These are phyloP conservation scores for Firmiana major DNA, from an alignment of 345 rosid species.

Conservation along the genomic window DNA sequence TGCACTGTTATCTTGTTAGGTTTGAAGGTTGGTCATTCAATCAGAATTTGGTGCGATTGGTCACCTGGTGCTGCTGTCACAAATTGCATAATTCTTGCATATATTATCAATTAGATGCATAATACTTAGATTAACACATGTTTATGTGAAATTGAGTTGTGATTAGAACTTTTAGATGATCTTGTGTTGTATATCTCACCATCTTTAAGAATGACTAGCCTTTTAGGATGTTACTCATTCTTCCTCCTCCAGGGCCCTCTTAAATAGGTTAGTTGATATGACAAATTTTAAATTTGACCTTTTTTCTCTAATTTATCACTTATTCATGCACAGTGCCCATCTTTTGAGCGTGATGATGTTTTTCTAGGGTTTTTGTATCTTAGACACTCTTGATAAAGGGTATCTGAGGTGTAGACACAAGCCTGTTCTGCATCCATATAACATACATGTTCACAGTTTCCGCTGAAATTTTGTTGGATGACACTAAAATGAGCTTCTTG, in stretches of 20 bases:
- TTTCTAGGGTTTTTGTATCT: not conserved
- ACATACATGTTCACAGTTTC: not conserved
- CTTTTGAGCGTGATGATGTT: not conserved
- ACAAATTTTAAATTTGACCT: not conserved
- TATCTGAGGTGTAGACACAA: not conserved
- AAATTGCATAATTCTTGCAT: not conserved
- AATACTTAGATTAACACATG: not conserved
- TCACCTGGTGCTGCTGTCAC: not conserved
- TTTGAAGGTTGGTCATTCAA: not conserved
- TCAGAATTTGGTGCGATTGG: not conserved
- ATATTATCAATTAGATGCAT: not conserved
- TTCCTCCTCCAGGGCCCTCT: not conserved
- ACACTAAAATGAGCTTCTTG: not conserved
- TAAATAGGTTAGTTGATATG: not conserved
- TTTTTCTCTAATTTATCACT: not conserved
- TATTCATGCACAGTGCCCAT: not conserved
- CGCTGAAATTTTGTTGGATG: not conserved
- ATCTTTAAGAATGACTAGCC: not conserved
- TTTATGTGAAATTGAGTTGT: not conserved
- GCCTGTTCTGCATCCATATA: not conserved
- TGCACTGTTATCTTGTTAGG: not conserved
- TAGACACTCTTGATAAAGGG: not conserved
- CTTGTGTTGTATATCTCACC: not conserved
- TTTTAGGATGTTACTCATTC: not conserved
- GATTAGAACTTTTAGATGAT: not conserved